Conservation (phyloP, 306 rosid genomes). For the Quercus agrifolia region DNA sequence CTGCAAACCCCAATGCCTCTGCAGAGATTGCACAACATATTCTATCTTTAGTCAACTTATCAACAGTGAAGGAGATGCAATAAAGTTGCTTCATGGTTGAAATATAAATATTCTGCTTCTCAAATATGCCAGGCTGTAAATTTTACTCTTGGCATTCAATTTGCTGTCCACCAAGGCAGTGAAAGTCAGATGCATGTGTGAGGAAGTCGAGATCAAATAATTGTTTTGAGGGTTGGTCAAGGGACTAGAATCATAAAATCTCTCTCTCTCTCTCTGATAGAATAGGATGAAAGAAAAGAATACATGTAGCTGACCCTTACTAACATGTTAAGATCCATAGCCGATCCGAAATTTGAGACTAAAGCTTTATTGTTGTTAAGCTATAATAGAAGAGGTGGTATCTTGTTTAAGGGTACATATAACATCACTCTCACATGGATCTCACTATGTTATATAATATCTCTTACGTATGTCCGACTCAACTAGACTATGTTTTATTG, state of each 20-base stretch:
- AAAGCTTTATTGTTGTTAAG: neutral
- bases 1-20: constrained; percentile 61
- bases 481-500: neutral
- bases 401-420: neutral
- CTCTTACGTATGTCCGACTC: neutral
- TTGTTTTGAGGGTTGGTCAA: neutral
- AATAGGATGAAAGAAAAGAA: too few relatives aligned
- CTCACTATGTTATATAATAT: too few relatives aligned
- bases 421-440: too few relatives aligned
- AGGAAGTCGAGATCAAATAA: neutral
- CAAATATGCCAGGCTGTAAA: neutral
- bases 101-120: neutral
- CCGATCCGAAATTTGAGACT: too few relatives aligned
- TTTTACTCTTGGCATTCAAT: constrained; percentile 7
- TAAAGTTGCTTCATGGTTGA: constrained; percentile 8
- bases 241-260: neutral
- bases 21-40: constrained; percentile 56
- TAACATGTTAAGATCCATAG: too few relatives aligned
- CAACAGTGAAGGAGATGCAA: constrained; percentile 19
- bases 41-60: constrained; percentile 40
- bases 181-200: neutral
- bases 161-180: neutral
- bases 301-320: too few relatives aligned
- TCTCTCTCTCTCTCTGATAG: too few relatives aligned
- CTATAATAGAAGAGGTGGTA: neutral